These are phyloP conservation scores for Furcasterigmium sp. DNA, from an alignment of 2,329 filamentous ascomycete genomes.

Conservation along the genomic window DNA sequence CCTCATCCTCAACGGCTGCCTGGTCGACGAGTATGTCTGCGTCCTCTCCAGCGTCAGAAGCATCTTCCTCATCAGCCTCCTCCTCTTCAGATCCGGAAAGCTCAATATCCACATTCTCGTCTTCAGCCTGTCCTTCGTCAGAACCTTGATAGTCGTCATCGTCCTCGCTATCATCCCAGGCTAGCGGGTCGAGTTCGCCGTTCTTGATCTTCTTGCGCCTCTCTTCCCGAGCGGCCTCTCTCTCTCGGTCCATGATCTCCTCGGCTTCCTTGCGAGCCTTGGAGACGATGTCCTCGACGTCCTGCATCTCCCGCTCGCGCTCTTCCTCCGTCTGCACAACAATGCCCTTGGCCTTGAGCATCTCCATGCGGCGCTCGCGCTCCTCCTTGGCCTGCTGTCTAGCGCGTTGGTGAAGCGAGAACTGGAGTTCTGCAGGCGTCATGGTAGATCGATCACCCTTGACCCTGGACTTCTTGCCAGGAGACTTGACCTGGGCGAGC, in stretches of 20 bases:
- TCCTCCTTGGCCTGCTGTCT: constrained; percentile 75
- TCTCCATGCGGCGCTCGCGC: constrained; percentile 69
- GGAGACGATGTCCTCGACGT: constrained; percentile 83
- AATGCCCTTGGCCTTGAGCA: constrained; percentile 74
- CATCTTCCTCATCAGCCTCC: constrained; percentile 26
- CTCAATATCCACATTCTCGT: constrained; percentile 31
- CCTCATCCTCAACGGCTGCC: constrained; percentile 28
- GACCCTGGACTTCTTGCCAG: constrained; percentile 40
- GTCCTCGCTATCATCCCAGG: constrained; percentile 52
- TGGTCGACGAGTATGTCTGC: constrained; percentile 30
- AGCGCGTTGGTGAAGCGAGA: constrained; percentile 63
- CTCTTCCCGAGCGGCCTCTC: constrained; percentile 64
- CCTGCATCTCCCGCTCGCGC: constrained; percentile 71
- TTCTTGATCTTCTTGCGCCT: constrained; percentile 35
- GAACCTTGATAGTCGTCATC: constrained; percentile 42
- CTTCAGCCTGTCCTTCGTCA: constrained; percentile 32
- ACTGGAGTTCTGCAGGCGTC: constrained; percentile 64
- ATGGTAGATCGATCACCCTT: constrained; percentile 50
- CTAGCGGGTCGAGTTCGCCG: constrained; percentile 43
- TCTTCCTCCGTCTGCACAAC: constrained; percentile 82
- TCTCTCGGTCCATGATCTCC: constrained; percentile 73
- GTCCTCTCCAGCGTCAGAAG: constrained; percentile 19
- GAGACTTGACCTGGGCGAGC: constrained; percentile 67
- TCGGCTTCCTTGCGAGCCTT: constrained; percentile 77
- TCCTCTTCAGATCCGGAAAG: constrained; percentile 39